A percentile compares a stretch with the other conserved stretches of the same genome.
These are phyloP conservation scores for Lactarius deliciosus DNA, from an alignment of 768 basidiomycete species.

Conservation along the genomic window DNA sequence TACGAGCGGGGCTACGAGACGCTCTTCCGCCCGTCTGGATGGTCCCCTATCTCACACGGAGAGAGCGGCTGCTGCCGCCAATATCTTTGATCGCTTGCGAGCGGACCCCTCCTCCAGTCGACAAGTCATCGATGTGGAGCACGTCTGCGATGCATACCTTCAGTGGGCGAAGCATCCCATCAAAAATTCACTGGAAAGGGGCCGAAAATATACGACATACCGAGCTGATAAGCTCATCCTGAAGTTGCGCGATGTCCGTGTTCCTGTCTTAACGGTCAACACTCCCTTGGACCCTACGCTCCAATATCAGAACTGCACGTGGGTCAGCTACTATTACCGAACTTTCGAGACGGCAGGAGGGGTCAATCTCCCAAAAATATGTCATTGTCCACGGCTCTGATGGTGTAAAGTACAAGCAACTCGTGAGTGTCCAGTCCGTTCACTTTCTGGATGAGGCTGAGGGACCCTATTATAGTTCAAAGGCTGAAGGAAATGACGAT, in stretches of 20 bases:
- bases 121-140: conserved; percentile 54
- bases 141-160: conserved; percentile 62
- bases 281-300: conserved; percentile 68
- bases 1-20: conserved; percentile 33
- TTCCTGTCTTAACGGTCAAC: conserved; percentile 82
- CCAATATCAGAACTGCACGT: conserved; percentile 68
- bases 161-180: conserved; percentile 70
- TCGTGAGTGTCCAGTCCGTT: conserved; percentile 54
- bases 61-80: conserved; percentile 61
- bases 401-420: conserved; percentile 67
- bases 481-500: conserved; percentile 86
- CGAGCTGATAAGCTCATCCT: conserved; percentile 46
- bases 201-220: conserved; percentile 42
- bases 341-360: conserved; percentile 73
- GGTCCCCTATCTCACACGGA: conserved; percentile 50
- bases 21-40: conserved; percentile 49
- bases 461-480: conserved; percentile 63
- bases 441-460: conserved; percentile 1
- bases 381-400: conserved; percentile 63
- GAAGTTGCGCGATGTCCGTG: conserved; percentile 51
- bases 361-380: conserved; percentile 79
- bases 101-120: conserved; percentile 40
- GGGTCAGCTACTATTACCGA: conserved; percentile 58
- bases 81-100: conserved; percentile 57
- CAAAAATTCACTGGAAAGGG: conserved; percentile 34